Evolutionary conservation across 164 flowering plant genomes (phyloP).

Genomic region (Pachysandra terminalis): DNA sequence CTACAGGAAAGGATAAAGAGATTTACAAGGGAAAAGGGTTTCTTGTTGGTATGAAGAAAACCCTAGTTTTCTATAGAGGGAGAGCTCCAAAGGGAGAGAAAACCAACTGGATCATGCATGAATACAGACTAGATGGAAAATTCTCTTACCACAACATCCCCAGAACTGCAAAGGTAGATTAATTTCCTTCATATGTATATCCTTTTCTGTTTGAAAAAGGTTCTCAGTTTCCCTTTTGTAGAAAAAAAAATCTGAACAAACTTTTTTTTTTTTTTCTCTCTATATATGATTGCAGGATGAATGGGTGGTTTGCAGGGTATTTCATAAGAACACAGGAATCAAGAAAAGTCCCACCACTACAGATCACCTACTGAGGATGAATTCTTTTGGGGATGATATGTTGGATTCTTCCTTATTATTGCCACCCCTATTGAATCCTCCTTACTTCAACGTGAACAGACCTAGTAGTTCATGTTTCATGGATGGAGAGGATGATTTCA

Average conservation of each 20-base stretch:
- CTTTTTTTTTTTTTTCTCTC: background rate
- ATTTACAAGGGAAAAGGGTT: conserved; percentile 39
- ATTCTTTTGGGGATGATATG: conserved; percentile 40
- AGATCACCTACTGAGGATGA: conserved; percentile 26
- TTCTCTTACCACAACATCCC: conserved; percentile 33
- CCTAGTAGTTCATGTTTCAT: conserved; percentile 10
- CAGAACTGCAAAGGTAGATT: conserved; percentile 35
- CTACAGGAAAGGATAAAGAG: conserved; percentile 65
- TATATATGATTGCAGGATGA: conserved; percentile 49
- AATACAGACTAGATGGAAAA: conserved; percentile 49
- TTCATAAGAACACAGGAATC: conserved; percentile 48
- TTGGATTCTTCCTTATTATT: conserved; percentile 35
- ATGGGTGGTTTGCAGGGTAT: conserved; percentile 62
- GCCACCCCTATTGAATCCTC: conserved; percentile 50
- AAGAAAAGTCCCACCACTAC: conserved; percentile 30
- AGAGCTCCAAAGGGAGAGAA: conserved; percentile 69
- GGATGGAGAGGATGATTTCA: conserved; percentile 14
- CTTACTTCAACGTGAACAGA: conserved; percentile 13
- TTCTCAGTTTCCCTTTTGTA: too few species aligned
- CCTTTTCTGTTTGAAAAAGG: too few species aligned
- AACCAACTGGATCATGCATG: conserved; percentile 68
- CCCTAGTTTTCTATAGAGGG: conserved; percentile 61
- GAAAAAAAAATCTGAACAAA: background rate
- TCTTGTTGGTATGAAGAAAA: conserved; percentile 66
- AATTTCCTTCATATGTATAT: too few species aligned